A percentile compares a stretch with the other conserved stretches of the same genome.
These are phyloP conservation scores for Lactifluus subvellereus DNA, from an alignment of 768 basidiomycete species.

Conservation along the genomic window DNA sequence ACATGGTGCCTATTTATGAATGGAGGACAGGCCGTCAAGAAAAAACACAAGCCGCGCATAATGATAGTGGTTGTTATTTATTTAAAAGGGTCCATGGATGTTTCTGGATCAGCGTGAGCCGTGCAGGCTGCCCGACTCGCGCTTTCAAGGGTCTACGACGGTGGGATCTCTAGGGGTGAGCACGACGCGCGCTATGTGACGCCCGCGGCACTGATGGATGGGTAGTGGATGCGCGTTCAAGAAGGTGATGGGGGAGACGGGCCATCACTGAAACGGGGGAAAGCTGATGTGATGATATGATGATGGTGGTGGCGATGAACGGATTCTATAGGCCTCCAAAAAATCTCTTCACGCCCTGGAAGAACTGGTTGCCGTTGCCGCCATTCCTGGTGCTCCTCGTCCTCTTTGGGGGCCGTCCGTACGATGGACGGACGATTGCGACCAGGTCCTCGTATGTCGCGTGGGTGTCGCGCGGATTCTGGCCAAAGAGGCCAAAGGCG, in stretches of 20 bases:
- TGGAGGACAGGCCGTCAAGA: constrained; percentile 4
- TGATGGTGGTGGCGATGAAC: not conserved
- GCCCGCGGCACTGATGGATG: not conserved
- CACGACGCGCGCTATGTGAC: not conserved
- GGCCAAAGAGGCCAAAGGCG: constrained; percentile 21
- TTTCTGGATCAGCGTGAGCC: not conserved
- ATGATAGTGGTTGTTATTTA: not conserved
- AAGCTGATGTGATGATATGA: not conserved
- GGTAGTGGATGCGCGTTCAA: not conserved
- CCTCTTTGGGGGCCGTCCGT: not conserved
- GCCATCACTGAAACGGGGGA: not conserved
- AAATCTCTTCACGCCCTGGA: constrained; percentile 8
- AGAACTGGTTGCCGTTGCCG: not conserved
- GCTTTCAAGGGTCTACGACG: not conserved
- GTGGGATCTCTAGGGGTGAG: not conserved
- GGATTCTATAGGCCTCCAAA: constrained; percentile 1
- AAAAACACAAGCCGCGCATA: not conserved
- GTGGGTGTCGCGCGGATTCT: constrained; percentile 19
- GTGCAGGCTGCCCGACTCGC: not conserved
- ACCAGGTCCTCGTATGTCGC: constrained; percentile 11
- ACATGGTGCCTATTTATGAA: constrained; percentile 14
- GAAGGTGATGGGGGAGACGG: not conserved
- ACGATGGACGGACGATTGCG: constrained; percentile 2
- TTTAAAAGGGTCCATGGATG: not conserved
- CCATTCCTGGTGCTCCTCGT: not conserved